Conservation (phyloP, 164 flowering plant genomes). For the Protea cynaroides region DNA sequence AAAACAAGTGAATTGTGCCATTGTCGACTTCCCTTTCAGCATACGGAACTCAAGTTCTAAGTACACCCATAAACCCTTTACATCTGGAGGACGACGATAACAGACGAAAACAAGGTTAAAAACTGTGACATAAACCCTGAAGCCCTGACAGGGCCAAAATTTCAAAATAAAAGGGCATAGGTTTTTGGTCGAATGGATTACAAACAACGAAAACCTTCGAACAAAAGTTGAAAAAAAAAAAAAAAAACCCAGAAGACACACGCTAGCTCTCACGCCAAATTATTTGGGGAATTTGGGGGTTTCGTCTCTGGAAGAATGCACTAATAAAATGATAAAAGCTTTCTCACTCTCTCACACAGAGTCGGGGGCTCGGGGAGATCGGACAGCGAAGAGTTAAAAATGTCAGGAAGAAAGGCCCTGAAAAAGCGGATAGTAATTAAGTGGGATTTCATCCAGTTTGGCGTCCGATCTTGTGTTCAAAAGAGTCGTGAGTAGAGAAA, state of each 20-base stretch:
- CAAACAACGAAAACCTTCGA: background rate
- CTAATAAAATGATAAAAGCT: background rate
- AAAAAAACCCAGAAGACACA: too few species aligned
- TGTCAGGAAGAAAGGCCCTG: background rate
- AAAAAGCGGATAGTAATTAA: conserved; percentile 1
- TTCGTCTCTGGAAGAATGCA: too few species aligned
- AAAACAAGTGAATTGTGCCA: background rate
- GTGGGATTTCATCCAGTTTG: conserved; percentile 8
- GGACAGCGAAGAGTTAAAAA: background rate
- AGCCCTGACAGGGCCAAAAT: background rate
- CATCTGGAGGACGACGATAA: background rate
- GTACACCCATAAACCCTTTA: conserved; percentile 2
- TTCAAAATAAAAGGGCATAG: background rate
- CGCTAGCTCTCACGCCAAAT: too few species aligned
- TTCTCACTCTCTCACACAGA: background rate
- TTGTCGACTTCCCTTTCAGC: background rate
- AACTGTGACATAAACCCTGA: background rate
- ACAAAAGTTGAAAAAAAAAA: background rate
- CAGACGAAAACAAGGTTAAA: too few species aligned
- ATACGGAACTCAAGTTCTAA: background rate
- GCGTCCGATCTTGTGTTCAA: conserved; percentile 7
- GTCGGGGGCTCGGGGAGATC: background rate
- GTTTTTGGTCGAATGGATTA: background rate
- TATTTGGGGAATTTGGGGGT: too few species aligned
- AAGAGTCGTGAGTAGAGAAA: too few species aligned